Evolutionary conservation across 768 basidiomycete genomes (phyloP).

Genomic region (Nidularia sp.): DNA sequence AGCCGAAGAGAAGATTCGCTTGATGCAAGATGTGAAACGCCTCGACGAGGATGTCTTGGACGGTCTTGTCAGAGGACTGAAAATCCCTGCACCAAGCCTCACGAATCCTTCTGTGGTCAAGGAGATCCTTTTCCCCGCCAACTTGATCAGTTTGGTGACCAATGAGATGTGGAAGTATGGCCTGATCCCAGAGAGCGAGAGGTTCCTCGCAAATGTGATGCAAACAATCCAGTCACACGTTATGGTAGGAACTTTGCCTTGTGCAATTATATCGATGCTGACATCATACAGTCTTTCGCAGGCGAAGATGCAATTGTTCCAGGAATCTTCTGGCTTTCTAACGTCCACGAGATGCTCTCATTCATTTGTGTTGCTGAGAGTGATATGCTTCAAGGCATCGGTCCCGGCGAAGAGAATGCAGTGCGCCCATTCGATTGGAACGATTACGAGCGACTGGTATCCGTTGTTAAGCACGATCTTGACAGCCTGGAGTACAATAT

Average conservation of each 20-base stretch:
- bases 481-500: conserved; percentile 99
- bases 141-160: conserved; percentile 95
- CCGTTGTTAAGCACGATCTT: conserved; percentile 98
- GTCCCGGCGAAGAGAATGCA: conserved; percentile 89
- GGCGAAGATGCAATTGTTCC: conserved; percentile 95
- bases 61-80: conserved; percentile 85
- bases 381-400: conserved; percentile 97
- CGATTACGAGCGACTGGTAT: conserved; percentile 93
- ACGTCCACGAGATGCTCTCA: conserved; percentile 98
- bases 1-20: conserved; percentile 90
- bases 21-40: conserved; percentile 87
- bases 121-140: conserved; percentile 98
- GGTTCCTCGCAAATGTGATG: conserved; percentile 99
- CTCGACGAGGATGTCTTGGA: conserved; percentile 92
- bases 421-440: conserved; percentile 95
- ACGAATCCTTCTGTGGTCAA: conserved; percentile 92
- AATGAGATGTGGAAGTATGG: conserved; percentile 99
- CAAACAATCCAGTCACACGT: conserved; percentile 96
- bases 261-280: conserved; percentile 4
- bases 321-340: conserved; percentile 99
- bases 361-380: conserved; percentile 99
- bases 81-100: conserved; percentile 87
- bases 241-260: conserved; percentile 56
- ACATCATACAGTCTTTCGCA: conserved; percentile 65
- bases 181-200: conserved; percentile 92